Percentiles rank a stretch among this genome's conserved stretches.
Conservation (phyloP, 306 rosid species). For the Medicago arabica region DNA sequence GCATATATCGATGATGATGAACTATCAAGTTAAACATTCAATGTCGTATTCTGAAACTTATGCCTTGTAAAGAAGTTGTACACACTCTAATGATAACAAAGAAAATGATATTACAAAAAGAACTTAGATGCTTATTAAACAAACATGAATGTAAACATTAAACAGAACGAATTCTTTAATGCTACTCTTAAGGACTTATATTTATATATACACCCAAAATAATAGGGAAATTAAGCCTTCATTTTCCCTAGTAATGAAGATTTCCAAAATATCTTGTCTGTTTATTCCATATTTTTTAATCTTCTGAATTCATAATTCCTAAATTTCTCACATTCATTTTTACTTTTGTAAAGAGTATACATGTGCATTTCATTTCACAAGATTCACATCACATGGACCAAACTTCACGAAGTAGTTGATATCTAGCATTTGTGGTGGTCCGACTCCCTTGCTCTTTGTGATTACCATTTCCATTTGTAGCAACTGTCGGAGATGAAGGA, state of each 20-base stretch:
- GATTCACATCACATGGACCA: constrained; percentile 68
- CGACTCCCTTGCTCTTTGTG: constrained; percentile 45
- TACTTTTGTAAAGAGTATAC: constrained; percentile 33
- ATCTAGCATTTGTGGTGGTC: constrained; percentile 64
- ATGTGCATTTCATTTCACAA: constrained; percentile 32
- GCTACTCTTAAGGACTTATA: constrained; percentile 28
- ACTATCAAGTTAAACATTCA: too few species aligned
- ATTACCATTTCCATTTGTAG: constrained; percentile 53
- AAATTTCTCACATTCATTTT: constrained; percentile 22
- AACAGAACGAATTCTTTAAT: constrained; percentile 31
- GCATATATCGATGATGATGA: too few species aligned
- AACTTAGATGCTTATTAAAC: constrained; percentile 4
- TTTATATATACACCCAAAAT: constrained; percentile 39
- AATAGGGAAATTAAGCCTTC: constrained; percentile 13
- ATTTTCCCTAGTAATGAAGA: constrained; percentile 29
- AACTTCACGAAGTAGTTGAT: constrained; percentile 88
- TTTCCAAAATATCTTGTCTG: constrained; percentile 29
- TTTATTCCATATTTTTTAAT: not conserved
- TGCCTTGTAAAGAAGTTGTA: constrained; percentile 19
- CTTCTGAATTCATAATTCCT: constrained; percentile 30
- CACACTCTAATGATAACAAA: constrained; percentile 8
- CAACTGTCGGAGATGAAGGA: constrained; percentile 51
- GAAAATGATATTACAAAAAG: constrained; percentile 26
- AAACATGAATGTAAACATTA: constrained; percentile 1
- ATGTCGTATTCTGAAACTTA: not conserved